A percentile compares a stretch with the other conserved stretches of the same genome.
phyloP scores from a whole-genome alignment of 805 yeast species.

The Lachancea fermentati region DNA sequence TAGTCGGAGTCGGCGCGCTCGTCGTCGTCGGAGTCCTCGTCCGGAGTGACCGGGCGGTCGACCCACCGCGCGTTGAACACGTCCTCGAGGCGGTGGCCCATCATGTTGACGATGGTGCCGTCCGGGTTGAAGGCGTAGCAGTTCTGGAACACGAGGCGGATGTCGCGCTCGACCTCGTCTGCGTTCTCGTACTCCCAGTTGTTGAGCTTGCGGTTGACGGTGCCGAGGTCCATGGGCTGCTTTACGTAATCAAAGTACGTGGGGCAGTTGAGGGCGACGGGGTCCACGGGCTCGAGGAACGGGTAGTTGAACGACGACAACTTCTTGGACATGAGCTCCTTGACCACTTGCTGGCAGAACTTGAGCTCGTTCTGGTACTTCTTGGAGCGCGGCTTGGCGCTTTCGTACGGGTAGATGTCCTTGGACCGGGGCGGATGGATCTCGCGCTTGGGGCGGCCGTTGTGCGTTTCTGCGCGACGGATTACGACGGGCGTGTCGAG shows the following conservation, averaged over 20 bases:
- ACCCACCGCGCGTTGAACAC: constrained; percentile 85
- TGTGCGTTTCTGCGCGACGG: constrained; percentile 68
- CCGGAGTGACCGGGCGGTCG: constrained; percentile 70
- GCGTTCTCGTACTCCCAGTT: constrained; percentile 87
- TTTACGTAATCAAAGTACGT: constrained; percentile 80
- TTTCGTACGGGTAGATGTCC: constrained; percentile 80
- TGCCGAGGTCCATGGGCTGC: constrained; percentile 92
- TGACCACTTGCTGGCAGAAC: constrained; percentile 74
- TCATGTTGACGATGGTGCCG: constrained; percentile 90
- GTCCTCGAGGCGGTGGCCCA: constrained; percentile 90
- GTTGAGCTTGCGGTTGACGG: constrained; percentile 71
- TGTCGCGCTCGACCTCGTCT: constrained; percentile 80
- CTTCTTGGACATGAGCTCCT: constrained; percentile 78
- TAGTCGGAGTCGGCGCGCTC: constrained; percentile 34
- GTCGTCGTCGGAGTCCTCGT: constrained; percentile 39
- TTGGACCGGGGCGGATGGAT: constrained; percentile 95
- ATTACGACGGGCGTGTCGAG: constrained; percentile 39
- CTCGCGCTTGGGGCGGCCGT: constrained; percentile 89
- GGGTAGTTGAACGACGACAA: constrained; percentile 84
- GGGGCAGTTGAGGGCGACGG: constrained; percentile 89
- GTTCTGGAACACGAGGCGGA: constrained; percentile 76
- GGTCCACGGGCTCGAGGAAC: constrained; percentile 89
- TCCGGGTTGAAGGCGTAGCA: constrained; percentile 93
- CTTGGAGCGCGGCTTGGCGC: constrained; percentile 72
- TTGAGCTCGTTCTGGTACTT: constrained; percentile 85